Conservation (phyloP, 306 rosid genomes). For the Corylus avellana region DNA sequence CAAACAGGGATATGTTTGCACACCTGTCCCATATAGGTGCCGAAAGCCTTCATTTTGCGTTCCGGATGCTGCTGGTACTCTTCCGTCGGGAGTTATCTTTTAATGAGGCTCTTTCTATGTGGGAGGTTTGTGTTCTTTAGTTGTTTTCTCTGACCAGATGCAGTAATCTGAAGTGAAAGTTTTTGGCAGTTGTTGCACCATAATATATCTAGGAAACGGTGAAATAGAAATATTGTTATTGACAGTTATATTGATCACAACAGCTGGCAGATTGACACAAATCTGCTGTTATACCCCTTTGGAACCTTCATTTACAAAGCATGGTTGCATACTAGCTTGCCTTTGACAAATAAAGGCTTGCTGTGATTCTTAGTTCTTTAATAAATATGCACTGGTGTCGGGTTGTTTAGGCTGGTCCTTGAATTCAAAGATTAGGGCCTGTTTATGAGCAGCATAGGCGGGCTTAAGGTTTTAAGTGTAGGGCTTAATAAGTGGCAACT, state of each 20-base stretch:
- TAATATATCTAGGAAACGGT: neutral
- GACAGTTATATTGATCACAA: neutral
- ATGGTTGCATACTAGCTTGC: neutral
- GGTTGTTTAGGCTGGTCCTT: neutral
- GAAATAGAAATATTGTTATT: neutral
- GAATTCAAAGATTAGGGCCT: neutral
- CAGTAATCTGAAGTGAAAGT: neutral
- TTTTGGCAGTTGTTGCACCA: neutral
- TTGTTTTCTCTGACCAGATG: neutral
- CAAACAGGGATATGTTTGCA: constrained; percentile 72
- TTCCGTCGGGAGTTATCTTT: constrained; percentile 91
- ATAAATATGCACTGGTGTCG: neutral
- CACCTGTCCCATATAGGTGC: constrained; percentile 91
- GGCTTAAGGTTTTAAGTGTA: neutral
- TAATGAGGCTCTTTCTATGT: constrained; percentile 87
- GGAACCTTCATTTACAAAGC: neutral
- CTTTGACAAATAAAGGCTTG: neutral
- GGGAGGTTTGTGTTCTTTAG: constrained; percentile 77
- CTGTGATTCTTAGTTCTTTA: neutral
- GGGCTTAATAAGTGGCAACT: neutral
- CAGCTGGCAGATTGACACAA: constrained; percentile 5
- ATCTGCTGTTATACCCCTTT: neutral
- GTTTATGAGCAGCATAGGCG: neutral
- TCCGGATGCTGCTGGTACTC: constrained; percentile 93
- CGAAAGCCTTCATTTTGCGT: constrained; percentile 95